A percentile compares a stretch with the other conserved stretches of the same genome.
These are phyloP conservation scores for Cercospora nicotianae DNA, from an alignment of 2,329 filamentous ascomycete species.

Conservation along the genomic window DNA sequence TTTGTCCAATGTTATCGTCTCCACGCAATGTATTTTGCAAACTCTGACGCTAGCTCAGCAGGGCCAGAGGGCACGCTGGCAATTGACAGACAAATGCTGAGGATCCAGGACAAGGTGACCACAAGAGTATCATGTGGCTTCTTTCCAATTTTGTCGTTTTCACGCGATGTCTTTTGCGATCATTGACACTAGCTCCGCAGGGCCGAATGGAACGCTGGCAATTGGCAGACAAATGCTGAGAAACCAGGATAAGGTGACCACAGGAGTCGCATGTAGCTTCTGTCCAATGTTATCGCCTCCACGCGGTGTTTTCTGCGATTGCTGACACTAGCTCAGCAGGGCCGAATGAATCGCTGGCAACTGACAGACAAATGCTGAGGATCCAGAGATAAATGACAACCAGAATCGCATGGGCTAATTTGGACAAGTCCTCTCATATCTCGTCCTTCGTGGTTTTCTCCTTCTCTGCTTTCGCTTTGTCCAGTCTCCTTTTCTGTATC, in stretches of 20 bases:
- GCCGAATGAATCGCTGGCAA: not conserved
- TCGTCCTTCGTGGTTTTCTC: slow-evolving; percentile 11
- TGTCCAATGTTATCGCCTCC: not conserved
- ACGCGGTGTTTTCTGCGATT: not conserved
- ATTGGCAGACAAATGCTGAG: not conserved
- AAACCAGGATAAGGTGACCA: not conserved
- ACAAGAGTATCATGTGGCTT: too few relatives aligned
- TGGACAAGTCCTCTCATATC: slow-evolving; percentile 8
- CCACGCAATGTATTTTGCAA: too few relatives aligned
- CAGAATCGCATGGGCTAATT: not conserved
- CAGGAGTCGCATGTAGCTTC: not conserved
- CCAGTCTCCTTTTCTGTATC: slow-evolving; percentile 18
- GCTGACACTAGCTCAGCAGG: not conserved
- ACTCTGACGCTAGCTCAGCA: too few relatives aligned
- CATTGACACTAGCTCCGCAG: too few relatives aligned
- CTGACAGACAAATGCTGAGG: not conserved
- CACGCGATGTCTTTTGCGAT: too few relatives aligned
- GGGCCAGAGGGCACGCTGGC: too few relatives aligned
- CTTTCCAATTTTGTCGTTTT: too few relatives aligned
- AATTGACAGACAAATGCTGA: too few relatives aligned
- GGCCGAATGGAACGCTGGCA: not conserved
- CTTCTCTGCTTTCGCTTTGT: slow-evolving; percentile 16
- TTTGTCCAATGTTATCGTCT: too few relatives aligned
- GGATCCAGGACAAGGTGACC: too few relatives aligned
- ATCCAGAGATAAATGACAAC: not conserved